A percentile compares a stretch with the other conserved stretches of the same genome.
Conservation (phyloP, 108 stramenopile genomes). For the Stephanodiscus triporus region DNA sequence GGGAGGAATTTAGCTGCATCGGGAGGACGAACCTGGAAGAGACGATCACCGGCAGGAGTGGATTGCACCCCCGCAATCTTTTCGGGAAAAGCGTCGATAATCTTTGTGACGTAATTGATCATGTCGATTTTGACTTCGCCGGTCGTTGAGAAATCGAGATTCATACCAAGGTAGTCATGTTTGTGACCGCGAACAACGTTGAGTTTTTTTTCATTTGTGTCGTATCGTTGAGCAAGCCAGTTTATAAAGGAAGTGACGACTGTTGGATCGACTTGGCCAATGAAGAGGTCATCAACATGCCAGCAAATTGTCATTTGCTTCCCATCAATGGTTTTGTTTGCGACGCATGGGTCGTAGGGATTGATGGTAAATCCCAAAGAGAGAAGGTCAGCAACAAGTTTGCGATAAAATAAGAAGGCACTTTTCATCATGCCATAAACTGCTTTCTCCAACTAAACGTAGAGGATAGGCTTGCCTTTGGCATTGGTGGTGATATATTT, state of each 20-base stretch:
- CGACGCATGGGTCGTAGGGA: too few species aligned
- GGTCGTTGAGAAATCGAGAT: neutral
- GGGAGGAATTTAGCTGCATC: too few species aligned
- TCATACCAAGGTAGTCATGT: constrained; percentile 3
- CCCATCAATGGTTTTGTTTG: constrained; percentile 33
- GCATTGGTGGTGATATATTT: constrained; percentile 19
- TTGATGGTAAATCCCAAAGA: too few species aligned
- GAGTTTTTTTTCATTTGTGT: constrained; percentile 24
- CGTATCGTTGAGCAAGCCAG: constrained; percentile 21
- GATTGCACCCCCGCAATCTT: too few species aligned
- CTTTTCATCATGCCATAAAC: constrained; percentile 42
- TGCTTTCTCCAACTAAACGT: constrained; percentile 39
- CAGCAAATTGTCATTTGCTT: constrained; percentile 43
- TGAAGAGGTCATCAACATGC: constrained; percentile 50
- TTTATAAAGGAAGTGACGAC: constrained; percentile 23
- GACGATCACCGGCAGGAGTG: too few species aligned
- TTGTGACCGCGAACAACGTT: constrained; percentile 39
- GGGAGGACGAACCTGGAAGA: too few species aligned
- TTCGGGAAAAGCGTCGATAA: too few species aligned
- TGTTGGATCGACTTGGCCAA: constrained; percentile 23
- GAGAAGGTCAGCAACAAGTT: constrained; percentile 23
- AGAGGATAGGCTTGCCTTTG: constrained; percentile 33
- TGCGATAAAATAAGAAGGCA: constrained; percentile 42
- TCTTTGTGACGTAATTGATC: too few species aligned
- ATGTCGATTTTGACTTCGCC: too few species aligned